Evolutionary conservation across 331 rosid genomes (phyloP), one percentile per base, ranked within the genome.

Genomic region (Phaseolus coccineus): DNA sequence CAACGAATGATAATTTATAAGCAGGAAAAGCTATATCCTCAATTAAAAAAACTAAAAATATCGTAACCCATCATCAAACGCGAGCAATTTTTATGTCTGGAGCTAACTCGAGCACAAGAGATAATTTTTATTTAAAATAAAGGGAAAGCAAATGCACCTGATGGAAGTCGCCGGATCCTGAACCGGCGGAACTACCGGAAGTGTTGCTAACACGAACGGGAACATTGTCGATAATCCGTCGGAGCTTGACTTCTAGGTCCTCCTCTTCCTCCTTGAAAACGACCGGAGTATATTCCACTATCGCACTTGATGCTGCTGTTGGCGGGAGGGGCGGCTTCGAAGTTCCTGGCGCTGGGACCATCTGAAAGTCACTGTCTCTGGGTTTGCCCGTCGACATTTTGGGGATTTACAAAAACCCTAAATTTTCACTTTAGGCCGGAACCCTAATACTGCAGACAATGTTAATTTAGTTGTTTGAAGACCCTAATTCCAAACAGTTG

Each of bases 131-230:
- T 11, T 37, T 4, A 22, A 9, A 1, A 39, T 27, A 7, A 37
- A 7, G 70, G 39, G 55, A 19, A 10, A 71, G 70, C 4, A n/a
- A 16, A 3, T 58, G 33, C 83, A 95, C 98, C 98, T 93, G 97
- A 80, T 95, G 99, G 79, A 95, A 95, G 82, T 95, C 93, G n/a
- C 99, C 98, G 52, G 99, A 95, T 79, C 98, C 98, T 2, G 98
- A 95, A 76, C 96, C 97, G 12, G 96, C 99, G 15, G 96, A 93
- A 59, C 99, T 93, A 16, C 97, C 98, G 56, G 98, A 95, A 10
- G 97, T 95, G 81, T 95, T 93, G 87, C 90, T 95, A 69, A 95
- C 96, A 52, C 99, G 99, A 31, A 95, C 99, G 4, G 97, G 99
- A 42, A 95, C 96, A 66, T 95, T 91, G 24, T 95, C 98, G 12